These are phyloP conservation scores for Penicillium parvum DNA, from an alignment of 495 filamentous ascomycete genomes.

Conservation along the genomic window DNA sequence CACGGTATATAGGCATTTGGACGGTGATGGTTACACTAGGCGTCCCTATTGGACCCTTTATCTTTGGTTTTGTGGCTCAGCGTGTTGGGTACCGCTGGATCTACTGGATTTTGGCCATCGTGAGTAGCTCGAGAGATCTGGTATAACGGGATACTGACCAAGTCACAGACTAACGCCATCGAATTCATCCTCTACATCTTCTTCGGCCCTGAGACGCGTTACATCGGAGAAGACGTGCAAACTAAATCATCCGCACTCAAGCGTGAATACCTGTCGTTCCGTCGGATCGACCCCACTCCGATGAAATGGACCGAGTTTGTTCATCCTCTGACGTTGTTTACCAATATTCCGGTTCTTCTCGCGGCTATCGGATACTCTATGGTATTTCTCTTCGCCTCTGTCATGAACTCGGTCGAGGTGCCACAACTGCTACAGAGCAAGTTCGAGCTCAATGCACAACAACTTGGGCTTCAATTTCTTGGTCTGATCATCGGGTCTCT, in stretches of 20 bases:
- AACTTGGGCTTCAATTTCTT: constrained; percentile 51
- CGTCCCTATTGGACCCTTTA: constrained; percentile 46
- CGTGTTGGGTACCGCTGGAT: constrained; percentile 43
- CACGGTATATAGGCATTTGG: constrained; percentile 52
- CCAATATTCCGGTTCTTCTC: constrained; percentile 42
- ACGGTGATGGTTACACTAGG: constrained; percentile 52
- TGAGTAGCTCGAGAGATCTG: constrained; percentile 19
- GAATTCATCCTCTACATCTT: constrained; percentile 52
- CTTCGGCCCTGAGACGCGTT: constrained; percentile 56
- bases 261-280: constrained; percentile 41
- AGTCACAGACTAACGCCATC: constrained; percentile 43
- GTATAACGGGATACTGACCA: background rate
- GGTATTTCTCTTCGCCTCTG: constrained; percentile 47
- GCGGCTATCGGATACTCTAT: constrained; percentile 48
- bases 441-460: constrained; percentile 49
- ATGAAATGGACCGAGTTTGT: constrained; percentile 43
- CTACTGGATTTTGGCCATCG: constrained; percentile 43
- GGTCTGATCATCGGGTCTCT: constrained; percentile 52
- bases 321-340: constrained; percentile 40
- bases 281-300: constrained; percentile 46
- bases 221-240: constrained; percentile 30
- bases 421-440: constrained; percentile 49
- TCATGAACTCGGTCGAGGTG: constrained; percentile 50
- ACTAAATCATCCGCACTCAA: constrained; percentile 31
- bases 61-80: constrained; percentile 47